Evolutionary conservation across 148 eudicot genomes (phyloP).

Genomic region (Persicaria maculosa): DNA sequence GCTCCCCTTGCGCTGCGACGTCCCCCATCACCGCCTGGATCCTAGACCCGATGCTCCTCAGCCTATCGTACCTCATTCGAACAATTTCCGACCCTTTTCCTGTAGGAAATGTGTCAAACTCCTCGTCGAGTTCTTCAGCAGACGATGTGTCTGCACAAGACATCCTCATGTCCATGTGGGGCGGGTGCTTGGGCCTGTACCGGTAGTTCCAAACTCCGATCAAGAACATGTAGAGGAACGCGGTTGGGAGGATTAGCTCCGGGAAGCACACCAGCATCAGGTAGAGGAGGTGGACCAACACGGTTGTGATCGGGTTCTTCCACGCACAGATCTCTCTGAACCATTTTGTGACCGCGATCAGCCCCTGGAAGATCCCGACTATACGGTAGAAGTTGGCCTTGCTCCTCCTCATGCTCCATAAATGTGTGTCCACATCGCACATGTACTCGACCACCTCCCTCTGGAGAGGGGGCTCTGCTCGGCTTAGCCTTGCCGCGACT

Average conservation of each 20-base stretch:
- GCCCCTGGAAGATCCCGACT: slow-evolving; percentile 43
- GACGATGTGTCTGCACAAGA: slow-evolving; percentile 47
- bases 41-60: slow-evolving; percentile 57
- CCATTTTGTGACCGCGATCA: slow-evolving; percentile 54
- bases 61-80: slow-evolving; percentile 64
- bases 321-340: slow-evolving; percentile 61
- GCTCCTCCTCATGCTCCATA: slow-evolving; percentile 89
- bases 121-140: slow-evolving; percentile 75
- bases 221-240: slow-evolving; percentile 61
- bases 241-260: slow-evolving; percentile 62
- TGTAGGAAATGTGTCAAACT: slow-evolving; percentile 70
- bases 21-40: slow-evolving; percentile 73
- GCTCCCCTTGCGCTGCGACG: slow-evolving; percentile 71
- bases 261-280: slow-evolving; percentile 67
- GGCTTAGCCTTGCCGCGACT: slow-evolving; percentile 51
- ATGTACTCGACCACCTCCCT: slow-evolving; percentile 74
- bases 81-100: slow-evolving; percentile 31
- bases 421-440: slow-evolving; percentile 71
- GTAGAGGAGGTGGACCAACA: slow-evolving; percentile 54
- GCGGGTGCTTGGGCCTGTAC: slow-evolving; percentile 47
- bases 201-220: slow-evolving; percentile 79
- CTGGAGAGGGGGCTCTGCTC: slow-evolving; percentile 77
- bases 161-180: slow-evolving; percentile 66
- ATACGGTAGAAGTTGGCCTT: slow-evolving; percentile 77
- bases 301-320: slow-evolving; percentile 66